These are phyloP conservation scores for Naganishia vaughanmartiniae DNA, from an alignment of 768 basidiomycete genomes.

Conservation along the genomic window DNA sequence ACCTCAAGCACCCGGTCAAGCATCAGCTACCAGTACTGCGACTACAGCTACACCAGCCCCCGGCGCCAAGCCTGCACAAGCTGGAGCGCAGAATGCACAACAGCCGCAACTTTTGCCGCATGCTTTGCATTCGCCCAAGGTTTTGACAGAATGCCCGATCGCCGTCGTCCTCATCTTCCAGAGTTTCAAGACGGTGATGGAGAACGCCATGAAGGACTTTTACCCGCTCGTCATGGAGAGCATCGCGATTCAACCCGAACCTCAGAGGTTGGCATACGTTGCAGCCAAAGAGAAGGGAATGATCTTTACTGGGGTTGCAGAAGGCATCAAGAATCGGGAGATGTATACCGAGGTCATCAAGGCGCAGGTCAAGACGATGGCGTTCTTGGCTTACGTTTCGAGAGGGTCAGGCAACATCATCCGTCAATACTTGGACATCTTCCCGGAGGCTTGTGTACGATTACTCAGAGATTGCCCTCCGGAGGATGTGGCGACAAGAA, in stretches of 20 bases:
- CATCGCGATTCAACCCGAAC: constrained; percentile 72
- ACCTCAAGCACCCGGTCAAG: neutral
- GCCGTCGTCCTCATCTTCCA: constrained; percentile 88
- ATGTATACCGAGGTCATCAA: constrained; percentile 79
- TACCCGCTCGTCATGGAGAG: constrained; percentile 76
- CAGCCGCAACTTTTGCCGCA: constrained; percentile 62
- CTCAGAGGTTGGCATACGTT: constrained; percentile 72
- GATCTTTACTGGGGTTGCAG: constrained; percentile 78
- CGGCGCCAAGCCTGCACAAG: constrained; percentile 2
- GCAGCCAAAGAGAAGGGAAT: constrained; percentile 77
- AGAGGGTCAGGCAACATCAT: constrained; percentile 65
- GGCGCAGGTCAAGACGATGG: constrained; percentile 92
- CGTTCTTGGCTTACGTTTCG: constrained; percentile 85
- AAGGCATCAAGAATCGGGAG: constrained; percentile 65
- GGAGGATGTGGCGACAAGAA: constrained; percentile 74
- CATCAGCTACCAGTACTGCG: constrained; percentile 34
- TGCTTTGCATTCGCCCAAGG: constrained; percentile 83
- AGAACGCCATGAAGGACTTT: constrained; percentile 66
- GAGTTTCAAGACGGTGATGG: constrained; percentile 66
- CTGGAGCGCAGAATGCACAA: constrained; percentile 27
- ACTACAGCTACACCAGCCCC: constrained; percentile 25
- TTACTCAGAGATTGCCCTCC: constrained; percentile 89
- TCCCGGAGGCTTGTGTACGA: constrained; percentile 77
- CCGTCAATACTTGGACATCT: constrained; percentile 72
- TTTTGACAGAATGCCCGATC: constrained; percentile 88